A percentile compares a stretch with the other conserved stretches of the same genome.
phyloP scores from a whole-genome alignment of 768 basidiomycete genomes.

The Phylloporus sp. region DNA sequence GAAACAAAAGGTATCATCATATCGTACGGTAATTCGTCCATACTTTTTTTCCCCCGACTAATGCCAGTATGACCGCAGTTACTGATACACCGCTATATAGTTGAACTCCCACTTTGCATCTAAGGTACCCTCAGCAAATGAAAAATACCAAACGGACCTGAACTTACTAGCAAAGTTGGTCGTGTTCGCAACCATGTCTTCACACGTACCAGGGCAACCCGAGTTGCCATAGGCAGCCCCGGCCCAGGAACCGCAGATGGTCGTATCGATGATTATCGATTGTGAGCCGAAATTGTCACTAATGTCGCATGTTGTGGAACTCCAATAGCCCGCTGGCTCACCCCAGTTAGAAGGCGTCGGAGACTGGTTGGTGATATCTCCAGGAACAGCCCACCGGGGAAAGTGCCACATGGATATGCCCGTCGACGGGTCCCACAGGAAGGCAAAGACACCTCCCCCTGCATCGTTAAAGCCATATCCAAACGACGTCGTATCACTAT shows the following conservation, averaged over 20 bases:
- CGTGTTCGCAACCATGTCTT: conserved; percentile 48
- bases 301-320: conserved; percentile 46
- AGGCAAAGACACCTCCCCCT: conserved; percentile 53
- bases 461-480: conserved; percentile 27
- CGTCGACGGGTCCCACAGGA: conserved; percentile 42
- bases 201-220: conserved; percentile 43
- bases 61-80: neutral
- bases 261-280: conserved; percentile 39
- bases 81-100: conserved; percentile 8
- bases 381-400: conserved; percentile 45
- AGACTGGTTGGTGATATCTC: conserved; percentile 39
- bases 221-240: conserved; percentile 23
- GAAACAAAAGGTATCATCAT: neutral
- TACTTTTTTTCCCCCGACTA: neutral
- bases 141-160: conserved; percentile 2
- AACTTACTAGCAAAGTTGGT: conserved; percentile 49
- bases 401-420: conserved; percentile 60
- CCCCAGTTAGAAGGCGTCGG: conserved; percentile 51
- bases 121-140: neutral
- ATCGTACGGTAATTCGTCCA: neutral
- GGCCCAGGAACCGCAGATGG: conserved; percentile 34
- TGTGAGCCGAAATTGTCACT: conserved; percentile 47
- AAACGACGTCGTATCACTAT: conserved; percentile 41
- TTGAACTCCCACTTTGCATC: conserved; percentile 5
- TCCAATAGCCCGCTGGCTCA: conserved; percentile 49